Evolutionary conservation across 148 eudicot genomes (phyloP).

Genomic region (Fallopia convolvulus): DNA sequence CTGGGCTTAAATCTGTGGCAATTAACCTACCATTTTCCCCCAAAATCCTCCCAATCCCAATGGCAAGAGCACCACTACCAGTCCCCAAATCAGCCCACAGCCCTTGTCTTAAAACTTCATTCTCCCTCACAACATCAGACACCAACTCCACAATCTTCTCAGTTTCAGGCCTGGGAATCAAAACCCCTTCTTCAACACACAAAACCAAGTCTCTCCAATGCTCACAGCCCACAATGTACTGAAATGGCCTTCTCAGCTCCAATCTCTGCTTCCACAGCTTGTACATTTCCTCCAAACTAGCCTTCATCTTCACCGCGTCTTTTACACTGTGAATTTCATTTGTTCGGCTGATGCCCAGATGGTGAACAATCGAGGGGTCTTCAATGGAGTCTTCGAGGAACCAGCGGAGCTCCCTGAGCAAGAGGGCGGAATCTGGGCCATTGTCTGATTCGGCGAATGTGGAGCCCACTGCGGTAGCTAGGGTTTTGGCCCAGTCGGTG

Average conservation of each 20-base stretch:
- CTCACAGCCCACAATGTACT: conserved; percentile 95
- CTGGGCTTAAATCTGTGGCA: conserved; percentile 71
- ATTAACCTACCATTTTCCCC: conserved; percentile 52
- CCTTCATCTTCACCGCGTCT: conserved; percentile 29
- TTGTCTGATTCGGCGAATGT: conserved; percentile 42
- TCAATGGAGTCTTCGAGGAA: conserved; percentile 63
- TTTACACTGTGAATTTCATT: background rate
- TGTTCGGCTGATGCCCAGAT: conserved; percentile 18
- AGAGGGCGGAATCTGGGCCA: conserved; percentile 49
- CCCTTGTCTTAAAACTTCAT: conserved; percentile 43
- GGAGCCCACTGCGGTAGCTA: conserved; percentile 42
- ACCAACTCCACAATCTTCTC: conserved; percentile 73
- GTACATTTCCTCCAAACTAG: conserved; percentile 46
- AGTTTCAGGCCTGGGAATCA: conserved; percentile 93
- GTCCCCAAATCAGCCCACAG: conserved; percentile 96
- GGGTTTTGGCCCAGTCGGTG: conserved; percentile 63
- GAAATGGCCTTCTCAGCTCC: conserved; percentile 76
- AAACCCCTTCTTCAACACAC: conserved; percentile 84
- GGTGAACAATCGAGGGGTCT: conserved; percentile 23
- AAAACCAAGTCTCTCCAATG: conserved; percentile 96
- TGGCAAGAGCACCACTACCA: conserved; percentile 93
- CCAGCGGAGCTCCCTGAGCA: conserved; percentile 78
- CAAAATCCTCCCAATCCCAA: conserved; percentile 69
- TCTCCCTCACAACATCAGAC: conserved; percentile 28
- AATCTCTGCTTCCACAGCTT: conserved; percentile 67